Base-by-base conservation (phyloP, 2,329 filamentous ascomycete genomes). In the Calonectria multiphialidica region DNA sequence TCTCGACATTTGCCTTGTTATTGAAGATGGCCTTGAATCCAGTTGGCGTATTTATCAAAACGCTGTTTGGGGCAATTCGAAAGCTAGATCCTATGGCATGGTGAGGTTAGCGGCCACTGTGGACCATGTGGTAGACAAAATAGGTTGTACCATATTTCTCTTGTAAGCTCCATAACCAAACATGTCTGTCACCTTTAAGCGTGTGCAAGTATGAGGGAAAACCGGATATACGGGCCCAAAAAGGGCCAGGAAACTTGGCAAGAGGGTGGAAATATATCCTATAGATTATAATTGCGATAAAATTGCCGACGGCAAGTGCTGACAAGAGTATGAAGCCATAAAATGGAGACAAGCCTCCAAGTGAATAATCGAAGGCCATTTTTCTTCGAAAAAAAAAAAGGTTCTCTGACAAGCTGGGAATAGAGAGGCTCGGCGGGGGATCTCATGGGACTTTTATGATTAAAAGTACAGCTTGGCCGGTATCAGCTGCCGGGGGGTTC, bases 221-320 rank as follows among this genome's bases (percentile, higher is more conserved):
- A n/a, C 70, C 74, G 8, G 74, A 76, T 18, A 90, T 86, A 64
- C 84, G 85, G 30, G 83, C 88, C 86, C 87, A 89, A 75, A 90
- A 90, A 1, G 87, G 87, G 3, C 89, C 89, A 0, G 88, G 88
- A 73, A 89, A 90, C 37, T 84, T 82, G 21, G 84, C 80, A 5
- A 91, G 81, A 13, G 89, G 88, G 71, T 90, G 88, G 63, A 90
- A 88, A 80, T 87, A 88, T 42, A 76, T 50, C 6, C 74, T 72
- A 35, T 76, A 76, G 21, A 76, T 30, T 1, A 49, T 25, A 4
- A 63, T 28, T 7, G 47, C 61, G 9, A 68, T 9, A 10, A 64
- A 5, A 44, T 65, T 68, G 33, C 66, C 33, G 3, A 66, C 8
- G 4, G 16, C 37, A 15, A 75, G 8, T n/a, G 23, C 18, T 6